A percentile compares a stretch with the other conserved stretches of the same genome.
These are phyloP conservation scores for Phytopythium kandeliae DNA, from an alignment of 352 stramenopile genomes.

Conservation along the genomic window DNA sequence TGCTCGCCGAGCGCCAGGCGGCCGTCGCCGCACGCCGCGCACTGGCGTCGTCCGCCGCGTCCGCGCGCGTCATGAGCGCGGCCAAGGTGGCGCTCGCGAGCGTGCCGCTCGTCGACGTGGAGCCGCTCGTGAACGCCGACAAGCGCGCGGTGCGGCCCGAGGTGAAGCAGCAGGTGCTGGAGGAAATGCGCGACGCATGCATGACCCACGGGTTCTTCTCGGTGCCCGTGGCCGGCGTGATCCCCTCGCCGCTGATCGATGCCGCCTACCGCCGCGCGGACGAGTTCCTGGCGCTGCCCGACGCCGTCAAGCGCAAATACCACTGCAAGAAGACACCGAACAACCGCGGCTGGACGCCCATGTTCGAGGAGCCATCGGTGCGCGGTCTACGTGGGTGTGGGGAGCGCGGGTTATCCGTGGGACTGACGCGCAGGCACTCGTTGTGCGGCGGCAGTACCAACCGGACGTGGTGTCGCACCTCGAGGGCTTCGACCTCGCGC, in stretches of 20 bases:
- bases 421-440: no score
- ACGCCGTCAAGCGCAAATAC: constrained; percentile 63
- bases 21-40: neutral
- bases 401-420: no score
- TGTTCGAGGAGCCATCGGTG: constrained; percentile 83
- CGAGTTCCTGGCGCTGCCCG: constrained; percentile 62
- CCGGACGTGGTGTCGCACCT: constrained; percentile 69
- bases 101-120: constrained; percentile 66
- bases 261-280: constrained; percentile 55
- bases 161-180: constrained; percentile 40
- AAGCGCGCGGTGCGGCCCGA: constrained; percentile 8
- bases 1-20: neutral
- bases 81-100: constrained; percentile 37
- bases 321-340: constrained; percentile 74
- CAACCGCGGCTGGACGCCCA: constrained; percentile 69
- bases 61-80: constrained; percentile 36
- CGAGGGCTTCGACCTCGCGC: constrained; percentile 70
- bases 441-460: constrained; percentile 48
- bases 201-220: constrained; percentile 72
- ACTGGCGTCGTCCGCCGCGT: constrained; percentile 8
- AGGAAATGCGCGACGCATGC: constrained; percentile 52
- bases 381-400: no score
- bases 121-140: constrained; percentile 36
- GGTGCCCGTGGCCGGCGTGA: constrained; percentile 53
- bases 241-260: constrained; percentile 42